A percentile compares a stretch with the other conserved stretches of the same genome.
phyloP scores from a whole-genome alignment of 805 yeast species.

The Lachancea meyersii region DNA sequence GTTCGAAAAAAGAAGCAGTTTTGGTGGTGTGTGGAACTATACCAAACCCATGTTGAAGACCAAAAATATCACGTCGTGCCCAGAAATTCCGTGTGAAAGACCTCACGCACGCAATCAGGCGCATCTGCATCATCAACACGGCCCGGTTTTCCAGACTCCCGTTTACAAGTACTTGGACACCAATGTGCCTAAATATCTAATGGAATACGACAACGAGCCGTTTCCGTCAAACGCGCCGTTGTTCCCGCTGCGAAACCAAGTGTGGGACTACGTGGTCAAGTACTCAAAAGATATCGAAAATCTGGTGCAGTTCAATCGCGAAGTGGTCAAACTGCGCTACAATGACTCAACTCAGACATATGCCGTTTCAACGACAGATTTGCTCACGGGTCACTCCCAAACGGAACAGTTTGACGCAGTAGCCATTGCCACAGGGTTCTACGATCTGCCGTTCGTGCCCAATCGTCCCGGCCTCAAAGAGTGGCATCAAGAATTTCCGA shows the following conservation, averaged over 20 bases:
- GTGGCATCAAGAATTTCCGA: slow-evolving; percentile 42
- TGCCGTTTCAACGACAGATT: slow-evolving; percentile 37
- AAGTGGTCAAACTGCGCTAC: slow-evolving; percentile 39
- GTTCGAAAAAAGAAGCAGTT: slow-evolving; percentile 47
- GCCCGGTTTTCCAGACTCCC: slow-evolving; percentile 44
- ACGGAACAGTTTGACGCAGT: slow-evolving; percentile 49
- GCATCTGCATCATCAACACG: slow-evolving; percentile 9
- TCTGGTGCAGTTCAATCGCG: slow-evolving; percentile 41
- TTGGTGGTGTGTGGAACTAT: slow-evolving; percentile 76
- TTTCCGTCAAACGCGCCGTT: slow-evolving; percentile 42
- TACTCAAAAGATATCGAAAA: slow-evolving; percentile 43
- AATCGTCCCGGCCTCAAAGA: slow-evolving; percentile 45
- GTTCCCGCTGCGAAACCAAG: slow-evolving; percentile 57
- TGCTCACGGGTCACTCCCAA: slow-evolving; percentile 17
- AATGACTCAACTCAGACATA: slow-evolving; percentile 33
- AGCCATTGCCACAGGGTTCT: slow-evolving; percentile 59
- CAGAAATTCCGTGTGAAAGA: slow-evolving; percentile 29
- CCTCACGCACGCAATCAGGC: slow-evolving; percentile 16
- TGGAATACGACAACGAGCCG: slow-evolving; percentile 52
- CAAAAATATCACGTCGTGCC: slow-evolving; percentile 9
- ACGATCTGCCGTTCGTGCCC: slow-evolving; percentile 57
- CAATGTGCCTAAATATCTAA: slow-evolving; percentile 53
- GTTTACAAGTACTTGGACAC: slow-evolving; percentile 60
- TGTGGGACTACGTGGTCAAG: slow-evolving; percentile 47
- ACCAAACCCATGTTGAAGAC: slow-evolving; percentile 26